These are phyloP conservation scores for Ophiostoma fasciatum DNA, from an alignment of 2,329 filamentous ascomycete species.

Conservation along the genomic window DNA sequence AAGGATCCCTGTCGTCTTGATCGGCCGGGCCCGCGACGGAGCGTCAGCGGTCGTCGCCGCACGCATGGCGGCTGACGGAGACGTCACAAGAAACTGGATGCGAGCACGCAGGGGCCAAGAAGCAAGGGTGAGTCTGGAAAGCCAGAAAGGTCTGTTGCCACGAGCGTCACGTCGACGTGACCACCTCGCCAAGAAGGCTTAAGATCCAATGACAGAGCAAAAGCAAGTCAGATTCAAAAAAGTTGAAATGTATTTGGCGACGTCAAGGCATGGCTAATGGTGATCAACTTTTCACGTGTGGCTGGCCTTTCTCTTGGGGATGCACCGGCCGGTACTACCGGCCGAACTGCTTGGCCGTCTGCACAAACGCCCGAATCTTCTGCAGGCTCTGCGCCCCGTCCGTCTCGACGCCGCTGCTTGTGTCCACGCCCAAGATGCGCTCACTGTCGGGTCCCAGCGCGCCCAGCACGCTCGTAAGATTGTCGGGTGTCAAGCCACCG, in stretches of 20 bases:
- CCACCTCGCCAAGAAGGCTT: no score
- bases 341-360: slow-evolving; percentile 45
- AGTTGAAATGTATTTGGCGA: no score
- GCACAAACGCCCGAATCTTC: slow-evolving; percentile 70
- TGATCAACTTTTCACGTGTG: no score
- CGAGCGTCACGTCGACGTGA: no score
- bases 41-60: neutral
- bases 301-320: no score
- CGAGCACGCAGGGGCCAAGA: no score
- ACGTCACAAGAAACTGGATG: neutral
- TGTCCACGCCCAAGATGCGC: slow-evolving; percentile 59
- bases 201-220: no score
- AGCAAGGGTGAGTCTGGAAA: no score
- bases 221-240: no score
- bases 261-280: no score
- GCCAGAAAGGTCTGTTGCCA: no score
- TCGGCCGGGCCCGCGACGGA: no score
- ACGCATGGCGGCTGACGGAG: neutral
- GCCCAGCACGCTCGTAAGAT: slow-evolving; percentile 53
- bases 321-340: slow-evolving; percentile 22
- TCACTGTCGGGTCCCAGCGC: slow-evolving; percentile 50
- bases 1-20: slow-evolving; percentile 11
- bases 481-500: slow-evolving; percentile 68
- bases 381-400: slow-evolving; percentile 65
- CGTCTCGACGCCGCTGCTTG: slow-evolving; percentile 85